Percentiles rank a stretch among this genome's conserved stretches.
Evolutionary conservation across 1,284 basidiomycete species (phyloP).

Genomic region (Limonomyces culmigenus): DNA sequence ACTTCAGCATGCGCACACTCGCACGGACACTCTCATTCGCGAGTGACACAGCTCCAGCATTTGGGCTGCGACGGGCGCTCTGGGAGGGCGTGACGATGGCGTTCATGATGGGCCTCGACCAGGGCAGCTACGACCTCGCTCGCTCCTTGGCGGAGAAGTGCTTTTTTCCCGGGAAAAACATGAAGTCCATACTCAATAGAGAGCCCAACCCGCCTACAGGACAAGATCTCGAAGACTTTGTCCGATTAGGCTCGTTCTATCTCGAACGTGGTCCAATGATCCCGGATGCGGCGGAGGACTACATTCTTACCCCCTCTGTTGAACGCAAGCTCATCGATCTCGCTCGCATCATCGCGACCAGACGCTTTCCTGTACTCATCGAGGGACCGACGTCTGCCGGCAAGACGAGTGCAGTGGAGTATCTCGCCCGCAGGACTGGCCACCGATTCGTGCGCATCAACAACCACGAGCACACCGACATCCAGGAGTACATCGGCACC

Average conservation of each 20-base stretch:
- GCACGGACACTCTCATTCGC: conserved; percentile 87
- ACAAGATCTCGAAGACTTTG: conserved; percentile 34
- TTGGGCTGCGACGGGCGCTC: conserved; percentile 73
- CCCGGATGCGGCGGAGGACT: conserved; percentile 54
- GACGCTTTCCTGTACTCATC: conserved; percentile 88
- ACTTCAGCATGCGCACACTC: conserved; percentile 96
- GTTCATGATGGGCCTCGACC: conserved; percentile 90
- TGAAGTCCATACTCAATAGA: conserved; percentile 54
- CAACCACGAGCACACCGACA: conserved; percentile 99
- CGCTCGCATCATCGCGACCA: conserved; percentile 78
- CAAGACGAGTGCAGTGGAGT: conserved; percentile 95
- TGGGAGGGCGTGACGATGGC: conserved; percentile 98
- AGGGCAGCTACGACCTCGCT: conserved; percentile 55
- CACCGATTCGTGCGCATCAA: conserved; percentile 98
- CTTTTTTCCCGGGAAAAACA: conserved; percentile 64
- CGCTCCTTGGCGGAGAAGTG: conserved; percentile 59
- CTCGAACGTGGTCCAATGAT: conserved; percentile 62
- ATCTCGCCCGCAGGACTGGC: conserved; percentile 84
- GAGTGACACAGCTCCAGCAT: conserved; percentile 62
- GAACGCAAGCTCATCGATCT: conserved; percentile 87
- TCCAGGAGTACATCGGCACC: conserved; percentile 96
- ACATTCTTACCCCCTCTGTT: conserved; percentile 95
- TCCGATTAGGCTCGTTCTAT: conserved; percentile 90
- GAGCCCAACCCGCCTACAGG: conserved; percentile 43
- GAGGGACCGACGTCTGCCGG: conserved; percentile 97